Percentiles rank a stretch among this genome's conserved stretches.
phyloP scores from a whole-genome alignment of 768 basidiomycete species.

The Boletus fagicola region DNA sequence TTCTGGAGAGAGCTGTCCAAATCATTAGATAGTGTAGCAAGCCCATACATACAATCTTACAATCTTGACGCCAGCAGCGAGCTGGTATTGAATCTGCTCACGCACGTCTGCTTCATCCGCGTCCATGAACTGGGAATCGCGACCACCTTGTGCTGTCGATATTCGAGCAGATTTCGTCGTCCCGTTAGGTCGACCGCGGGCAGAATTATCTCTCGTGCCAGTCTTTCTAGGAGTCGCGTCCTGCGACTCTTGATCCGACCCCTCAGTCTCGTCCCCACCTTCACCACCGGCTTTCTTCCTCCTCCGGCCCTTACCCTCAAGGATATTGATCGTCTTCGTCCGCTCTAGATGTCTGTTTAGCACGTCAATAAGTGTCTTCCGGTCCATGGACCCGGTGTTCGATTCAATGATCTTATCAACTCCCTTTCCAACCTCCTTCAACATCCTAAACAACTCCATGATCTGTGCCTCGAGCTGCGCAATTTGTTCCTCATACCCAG shows the following conservation, averaged over 20 bases:
- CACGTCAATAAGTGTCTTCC: slow-evolving; percentile 74
- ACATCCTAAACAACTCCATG: slow-evolving; percentile 90
- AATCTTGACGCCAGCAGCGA: slow-evolving; percentile 70
- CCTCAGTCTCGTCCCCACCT: slow-evolving; percentile 36
- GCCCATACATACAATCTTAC: slow-evolving; percentile 40
- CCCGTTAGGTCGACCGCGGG: slow-evolving; percentile 31
- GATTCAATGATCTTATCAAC: slow-evolving; percentile 72
- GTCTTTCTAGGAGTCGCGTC: slow-evolving; percentile 60
- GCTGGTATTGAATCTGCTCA: slow-evolving; percentile 83
- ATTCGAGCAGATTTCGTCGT: slow-evolving; percentile 34
- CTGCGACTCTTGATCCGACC: slow-evolving; percentile 46
- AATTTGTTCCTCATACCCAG: slow-evolving; percentile 81
- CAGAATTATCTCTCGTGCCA: slow-evolving; percentile 38
- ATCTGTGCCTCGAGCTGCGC: slow-evolving; percentile 89
- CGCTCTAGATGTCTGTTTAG: slow-evolving; percentile 83
- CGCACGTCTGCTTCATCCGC: slow-evolving; percentile 81
- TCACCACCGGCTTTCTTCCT: slow-evolving; percentile 32
- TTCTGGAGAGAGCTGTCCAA: slow-evolving; percentile 58
- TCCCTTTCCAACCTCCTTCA: slow-evolving; percentile 78
- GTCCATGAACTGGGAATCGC: slow-evolving; percentile 84
- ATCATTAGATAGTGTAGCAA: slow-evolving; percentile 13
- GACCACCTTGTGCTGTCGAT: slow-evolving; percentile 47
- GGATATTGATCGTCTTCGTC: slow-evolving; percentile 76
- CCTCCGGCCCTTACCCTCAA: slow-evolving; percentile 65
- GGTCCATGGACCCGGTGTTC: slow-evolving; percentile 62